A percentile compares a stretch with the other conserved stretches of the same genome.
Conservation (phyloP, 1,284 basidiomycete genomes). For the Ustilago shanxiensis region DNA sequence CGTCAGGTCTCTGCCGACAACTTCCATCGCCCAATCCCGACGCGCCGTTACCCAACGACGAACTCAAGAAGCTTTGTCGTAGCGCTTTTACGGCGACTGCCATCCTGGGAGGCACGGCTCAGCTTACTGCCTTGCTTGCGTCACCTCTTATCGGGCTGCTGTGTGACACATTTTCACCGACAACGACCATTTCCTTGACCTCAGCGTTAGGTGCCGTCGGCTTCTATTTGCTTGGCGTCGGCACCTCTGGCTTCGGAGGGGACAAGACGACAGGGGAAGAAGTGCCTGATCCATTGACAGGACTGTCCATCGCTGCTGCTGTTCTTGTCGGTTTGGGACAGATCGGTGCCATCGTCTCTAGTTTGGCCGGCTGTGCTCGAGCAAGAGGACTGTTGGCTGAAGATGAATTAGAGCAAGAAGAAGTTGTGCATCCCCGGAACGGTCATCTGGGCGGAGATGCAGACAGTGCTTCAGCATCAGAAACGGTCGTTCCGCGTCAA, state of each 20-base stretch:
- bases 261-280: constrained; percentile 33
- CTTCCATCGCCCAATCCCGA: constrained; percentile 47
- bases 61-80: constrained; percentile 55
- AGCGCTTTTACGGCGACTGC: constrained; percentile 54
- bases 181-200: constrained; percentile 34
- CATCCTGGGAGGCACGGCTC: constrained; percentile 51
- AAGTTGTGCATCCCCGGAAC: neutral
- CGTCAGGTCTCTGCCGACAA: constrained; percentile 44
- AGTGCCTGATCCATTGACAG: constrained; percentile 41
- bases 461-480: constrained; percentile 6
- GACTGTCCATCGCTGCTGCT: constrained; percentile 43
- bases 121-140: constrained; percentile 48
- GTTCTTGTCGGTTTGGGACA: constrained; percentile 49
- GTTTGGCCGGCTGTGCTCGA: constrained; percentile 48
- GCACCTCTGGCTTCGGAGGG: constrained; percentile 31
- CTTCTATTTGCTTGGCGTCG: constrained; percentile 43
- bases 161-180: constrained; percentile 46
- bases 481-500: neutral
- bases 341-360: constrained; percentile 55
- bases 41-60: constrained; percentile 42
- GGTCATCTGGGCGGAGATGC: neutral
- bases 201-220: constrained; percentile 41
- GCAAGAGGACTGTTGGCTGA: constrained; percentile 20
- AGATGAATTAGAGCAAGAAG: neutral
- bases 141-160: constrained; percentile 50